phyloP scores from a whole-genome alignment of 2,329 filamentous ascomycete species.

The Xylariomycetidae sp. region DNA sequence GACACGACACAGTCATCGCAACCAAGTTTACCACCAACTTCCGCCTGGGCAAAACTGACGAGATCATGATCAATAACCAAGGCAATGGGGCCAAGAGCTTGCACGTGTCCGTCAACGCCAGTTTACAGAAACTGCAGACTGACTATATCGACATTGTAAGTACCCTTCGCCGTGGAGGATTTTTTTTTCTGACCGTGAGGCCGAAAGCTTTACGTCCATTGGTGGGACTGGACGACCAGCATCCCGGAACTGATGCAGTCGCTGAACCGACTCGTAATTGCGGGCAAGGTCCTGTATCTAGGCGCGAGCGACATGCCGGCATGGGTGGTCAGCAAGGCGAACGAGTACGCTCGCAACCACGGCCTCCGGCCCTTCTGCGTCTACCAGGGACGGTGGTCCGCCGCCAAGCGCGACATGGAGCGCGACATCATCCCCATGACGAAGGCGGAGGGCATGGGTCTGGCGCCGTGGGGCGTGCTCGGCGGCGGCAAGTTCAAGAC shows the following conservation, averaged over 20 bases:
- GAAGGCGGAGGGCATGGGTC: conserved; percentile 55
- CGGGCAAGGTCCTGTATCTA: conserved; percentile 63
- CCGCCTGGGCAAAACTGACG: conserved; percentile 32
- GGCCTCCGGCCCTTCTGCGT: conserved; percentile 67
- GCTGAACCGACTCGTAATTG: conserved; percentile 54
- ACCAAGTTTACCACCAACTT: conserved; percentile 65
- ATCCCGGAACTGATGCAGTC: conserved; percentile 66
- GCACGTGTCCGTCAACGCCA: conserved; percentile 49
- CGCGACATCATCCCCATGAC: conserved; percentile 66
- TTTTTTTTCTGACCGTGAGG: not conserved
- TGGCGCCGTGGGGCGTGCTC: conserved; percentile 57
- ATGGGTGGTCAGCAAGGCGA: conserved; percentile 63
- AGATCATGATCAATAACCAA: conserved; percentile 46
- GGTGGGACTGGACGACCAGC: conserved; percentile 64
- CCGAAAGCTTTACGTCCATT: conserved; percentile 54
- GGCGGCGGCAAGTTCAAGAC: conserved; percentile 49
- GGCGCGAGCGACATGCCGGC: conserved; percentile 66
- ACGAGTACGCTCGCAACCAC: conserved; percentile 65
- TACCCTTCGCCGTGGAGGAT: not conserved
- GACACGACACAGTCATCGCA: conserved; percentile 49
- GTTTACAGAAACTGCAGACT: conserved; percentile 58
- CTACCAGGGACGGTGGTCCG: conserved; percentile 63
- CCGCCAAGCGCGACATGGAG: conserved; percentile 61
- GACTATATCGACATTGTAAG: conserved; percentile 63
- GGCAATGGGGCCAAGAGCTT: conserved; percentile 62